phyloP scores from a whole-genome alignment of 257 asterid species.

The Leptodermis oblonga region DNA sequence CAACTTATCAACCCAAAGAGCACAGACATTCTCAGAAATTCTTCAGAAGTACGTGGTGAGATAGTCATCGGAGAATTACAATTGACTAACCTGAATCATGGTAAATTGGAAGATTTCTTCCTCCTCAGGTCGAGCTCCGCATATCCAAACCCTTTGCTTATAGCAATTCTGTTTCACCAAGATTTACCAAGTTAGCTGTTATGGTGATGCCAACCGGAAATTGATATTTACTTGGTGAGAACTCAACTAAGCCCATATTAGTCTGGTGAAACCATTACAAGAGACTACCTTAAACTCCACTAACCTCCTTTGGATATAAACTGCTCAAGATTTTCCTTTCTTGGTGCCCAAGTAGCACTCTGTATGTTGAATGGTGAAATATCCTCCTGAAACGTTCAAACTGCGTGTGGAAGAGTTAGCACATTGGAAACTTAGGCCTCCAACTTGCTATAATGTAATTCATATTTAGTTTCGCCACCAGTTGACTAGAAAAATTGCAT shows the following conservation, averaged over 20 bases:
- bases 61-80: conserved; percentile 12
- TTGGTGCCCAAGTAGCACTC: conserved; percentile 78
- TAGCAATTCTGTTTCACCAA: conserved; percentile 51
- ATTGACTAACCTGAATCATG: conserved; percentile 65
- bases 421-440: neutral
- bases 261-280: neutral
- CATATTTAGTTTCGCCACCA: neutral
- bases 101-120: conserved; percentile 81
- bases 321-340: conserved; percentile 90
- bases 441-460: neutral
- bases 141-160: conserved; percentile 80
- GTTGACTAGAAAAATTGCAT: neutral
- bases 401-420: conserved; percentile 34
- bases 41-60: neutral
- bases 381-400: conserved; percentile 90
- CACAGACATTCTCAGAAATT: neutral
- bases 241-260: conserved; percentile 2
- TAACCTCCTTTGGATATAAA: conserved; percentile 72
- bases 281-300: conserved; percentile 16
- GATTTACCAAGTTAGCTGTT: neutral
- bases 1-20: neutral
- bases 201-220: neutral
- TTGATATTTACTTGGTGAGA: neutral
- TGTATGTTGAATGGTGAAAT: conserved; percentile 88
- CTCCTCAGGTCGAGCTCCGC: conserved; percentile 91